Percentiles rank a stretch among this genome's conserved stretches.
Evolutionary conservation across 208 protist genomes (phyloP).

Genomic region (Wallacemonas sp.): DNA sequence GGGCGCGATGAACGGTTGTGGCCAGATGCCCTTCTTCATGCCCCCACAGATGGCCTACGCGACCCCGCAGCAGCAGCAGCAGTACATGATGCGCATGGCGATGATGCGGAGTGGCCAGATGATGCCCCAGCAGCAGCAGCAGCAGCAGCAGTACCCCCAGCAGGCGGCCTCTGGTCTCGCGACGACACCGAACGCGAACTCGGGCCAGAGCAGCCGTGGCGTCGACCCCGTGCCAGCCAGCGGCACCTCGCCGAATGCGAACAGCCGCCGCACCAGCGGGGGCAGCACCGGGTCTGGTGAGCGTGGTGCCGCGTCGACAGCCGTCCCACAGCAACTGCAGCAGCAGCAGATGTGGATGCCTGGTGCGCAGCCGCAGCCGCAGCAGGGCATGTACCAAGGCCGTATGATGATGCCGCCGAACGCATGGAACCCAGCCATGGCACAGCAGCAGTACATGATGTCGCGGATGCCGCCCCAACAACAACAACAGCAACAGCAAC

Average conservation of each 20-base stretch:
- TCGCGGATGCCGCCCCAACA: background rate
- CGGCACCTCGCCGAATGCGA: background rate
- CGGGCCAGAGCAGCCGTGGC: background rate
- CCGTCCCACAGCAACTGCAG: too few species aligned
- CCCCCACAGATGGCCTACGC: slow-evolving; percentile 13
- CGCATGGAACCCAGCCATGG: background rate
- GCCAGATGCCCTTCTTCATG: slow-evolving; percentile 3
- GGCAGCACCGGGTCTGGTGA: background rate
- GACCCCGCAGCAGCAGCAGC: slow-evolving; percentile 13
- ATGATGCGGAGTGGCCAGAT: slow-evolving; percentile 14
- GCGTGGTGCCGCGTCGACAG: too few species aligned
- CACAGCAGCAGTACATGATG: slow-evolving; percentile 2
- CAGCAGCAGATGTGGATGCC: slow-evolving; percentile 12
- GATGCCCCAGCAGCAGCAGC: background rate
- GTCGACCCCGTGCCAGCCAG: background rate
- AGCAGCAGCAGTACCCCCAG: background rate
- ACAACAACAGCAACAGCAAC: background rate
- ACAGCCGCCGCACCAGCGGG: background rate
- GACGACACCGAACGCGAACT: background rate
- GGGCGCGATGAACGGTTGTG: background rate
- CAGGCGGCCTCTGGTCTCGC: background rate
- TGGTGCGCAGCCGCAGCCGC: too few species aligned
- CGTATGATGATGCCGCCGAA: slow-evolving; percentile 12
- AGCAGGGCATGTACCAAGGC: slow-evolving; percentile 8
- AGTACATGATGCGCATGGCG: slow-evolving; percentile 13